Evolutionary conservation across 331 rosid genomes (phyloP), one percentile per base, ranked within the genome.

Genomic region (Pyracantha coccinea): DNA sequence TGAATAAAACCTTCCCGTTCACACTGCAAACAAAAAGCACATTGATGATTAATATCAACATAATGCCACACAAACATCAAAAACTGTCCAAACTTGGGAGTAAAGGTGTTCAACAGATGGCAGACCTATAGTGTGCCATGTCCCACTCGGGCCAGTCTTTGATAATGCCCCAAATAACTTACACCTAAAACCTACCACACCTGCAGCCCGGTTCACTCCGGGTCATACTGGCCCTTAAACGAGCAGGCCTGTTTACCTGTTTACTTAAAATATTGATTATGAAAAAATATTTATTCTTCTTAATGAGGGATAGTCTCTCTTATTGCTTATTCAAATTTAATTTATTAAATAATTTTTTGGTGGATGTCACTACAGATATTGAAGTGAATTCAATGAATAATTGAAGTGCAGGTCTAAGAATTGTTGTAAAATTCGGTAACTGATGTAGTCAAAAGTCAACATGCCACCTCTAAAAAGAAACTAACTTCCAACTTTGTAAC

Each of bases 1-100:
- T 89, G 96, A 62, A 93, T 81, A 77, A 80, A 93, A 80, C 92
- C 97, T 88, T 93, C 98, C 74, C 98, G 89, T 83, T 88, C 73
- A 81, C 98, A 93, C 98, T 93, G 83, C 35, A 85, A 81, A 77
- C 67, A 79, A 83, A 64, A 68, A 27, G 27, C 69, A 31, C 19
- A 65, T 35, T 47, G 72, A 71, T 76, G 84, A 71, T 41, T 64
- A 70, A 67, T 27, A 74, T 75, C 35, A 54, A 73, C 11, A 16
- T 14, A 62, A 61, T 69, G 55, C 29, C 35, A 27, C 52, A 32
- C 11, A 71, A 23, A 54, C 28, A 20, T 61, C 3, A 25, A n/a
- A 15, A 67, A 73, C 24, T 64, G 33, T 59, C 35, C 21, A n/a
- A 77, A 32, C 69, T 70, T 31, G n/a, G 55, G 82, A 25, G 74